Percentiles rank a stretch among this genome's conserved stretches.
These are phyloP conservation scores for Mallotus nudiflorus DNA, from an alignment of 345 rosid genomes.

Conservation along the genomic window DNA sequence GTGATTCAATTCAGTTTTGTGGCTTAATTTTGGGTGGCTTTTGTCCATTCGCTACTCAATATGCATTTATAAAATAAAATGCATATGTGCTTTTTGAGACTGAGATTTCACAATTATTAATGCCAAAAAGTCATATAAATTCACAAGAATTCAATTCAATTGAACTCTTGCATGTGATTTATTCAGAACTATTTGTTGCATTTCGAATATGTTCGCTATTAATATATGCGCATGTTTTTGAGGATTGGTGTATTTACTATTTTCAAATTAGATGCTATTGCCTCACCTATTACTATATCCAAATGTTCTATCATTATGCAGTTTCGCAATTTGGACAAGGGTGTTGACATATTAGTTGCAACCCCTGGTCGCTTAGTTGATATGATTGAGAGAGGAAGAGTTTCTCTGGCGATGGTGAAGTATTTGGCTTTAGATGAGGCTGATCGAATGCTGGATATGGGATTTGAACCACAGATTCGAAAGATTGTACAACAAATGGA, in stretches of 20 bases:
- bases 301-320: conserved; percentile 9
- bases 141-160: too few relatives aligned
- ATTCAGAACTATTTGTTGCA: too few relatives aligned
- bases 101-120: too few relatives aligned
- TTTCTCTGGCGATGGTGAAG: conserved; percentile 40
- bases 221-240: neutral
- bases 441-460: conserved; percentile 64
- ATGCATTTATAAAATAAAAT: neutral
- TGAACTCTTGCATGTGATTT: too few relatives aligned
- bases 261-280: neutral
- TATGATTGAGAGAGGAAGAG: conserved; percentile 49
- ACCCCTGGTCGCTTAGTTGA: conserved; percentile 60
- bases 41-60: neutral
- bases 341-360: conserved; percentile 57
- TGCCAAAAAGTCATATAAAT: too few relatives aligned
- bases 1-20: neutral
- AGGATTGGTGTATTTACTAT: neutral
- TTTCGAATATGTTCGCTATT: too few relatives aligned
- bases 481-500: conserved; percentile 51
- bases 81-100: too few relatives aligned
- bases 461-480: conserved; percentile 62
- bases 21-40: neutral
- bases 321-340: conserved; percentile 47
- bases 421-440: conserved; percentile 61
- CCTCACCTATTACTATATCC: neutral